Conservation (phyloP, 2,329 filamentous ascomycete genomes). For the Fusarium compactum region DNA sequence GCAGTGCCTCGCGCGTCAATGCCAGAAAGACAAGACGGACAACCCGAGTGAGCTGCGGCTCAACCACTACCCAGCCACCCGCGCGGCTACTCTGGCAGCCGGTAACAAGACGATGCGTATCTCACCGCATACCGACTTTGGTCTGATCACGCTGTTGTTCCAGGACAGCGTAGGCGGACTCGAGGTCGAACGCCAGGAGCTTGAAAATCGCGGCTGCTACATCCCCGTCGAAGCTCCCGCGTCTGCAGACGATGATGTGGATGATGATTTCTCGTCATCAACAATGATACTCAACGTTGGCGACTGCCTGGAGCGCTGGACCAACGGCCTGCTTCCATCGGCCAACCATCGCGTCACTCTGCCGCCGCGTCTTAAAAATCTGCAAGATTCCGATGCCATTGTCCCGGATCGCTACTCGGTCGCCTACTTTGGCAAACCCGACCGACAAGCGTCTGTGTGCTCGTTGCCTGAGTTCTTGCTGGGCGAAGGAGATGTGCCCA, state of each 20-base stretch:
- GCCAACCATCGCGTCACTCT: slow-evolving; percentile 14
- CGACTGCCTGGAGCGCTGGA: slow-evolving; percentile 11
- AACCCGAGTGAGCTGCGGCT: slow-evolving; percentile 10
- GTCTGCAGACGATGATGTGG: slow-evolving; percentile 4
- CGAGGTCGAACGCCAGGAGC: slow-evolving; percentile 11
- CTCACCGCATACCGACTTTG: slow-evolving; percentile 12
- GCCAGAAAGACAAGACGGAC: slow-evolving; percentile 12
- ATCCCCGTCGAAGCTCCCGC: slow-evolving; percentile 8
- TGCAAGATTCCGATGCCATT: slow-evolving; percentile 9
- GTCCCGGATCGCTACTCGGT: slow-evolving; percentile 10
- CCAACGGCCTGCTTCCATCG: slow-evolving; percentile 11
- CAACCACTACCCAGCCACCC: slow-evolving; percentile 12
- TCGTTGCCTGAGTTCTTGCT: slow-evolving; percentile 13
- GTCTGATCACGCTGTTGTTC: slow-evolving; percentile 9
- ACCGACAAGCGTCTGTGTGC: slow-evolving; percentile 12
- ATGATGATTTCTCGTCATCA: slow-evolving; percentile 11
- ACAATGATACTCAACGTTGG: slow-evolving; percentile 15
- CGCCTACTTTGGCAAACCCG: slow-evolving; percentile 13
- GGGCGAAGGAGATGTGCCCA: slow-evolving; percentile 12
- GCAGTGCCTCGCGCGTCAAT: slow-evolving; percentile 8
- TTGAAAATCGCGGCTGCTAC: slow-evolving; percentile 11
- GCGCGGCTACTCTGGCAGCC: slow-evolving; percentile 9
- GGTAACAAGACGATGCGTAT: slow-evolving; percentile 14
- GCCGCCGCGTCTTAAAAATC: slow-evolving; percentile 4
- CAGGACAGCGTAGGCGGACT: slow-evolving; percentile 14